Base-by-base conservation (phyloP, 192 early-diverging fungal species). In the Coemansia sp. region DNA sequence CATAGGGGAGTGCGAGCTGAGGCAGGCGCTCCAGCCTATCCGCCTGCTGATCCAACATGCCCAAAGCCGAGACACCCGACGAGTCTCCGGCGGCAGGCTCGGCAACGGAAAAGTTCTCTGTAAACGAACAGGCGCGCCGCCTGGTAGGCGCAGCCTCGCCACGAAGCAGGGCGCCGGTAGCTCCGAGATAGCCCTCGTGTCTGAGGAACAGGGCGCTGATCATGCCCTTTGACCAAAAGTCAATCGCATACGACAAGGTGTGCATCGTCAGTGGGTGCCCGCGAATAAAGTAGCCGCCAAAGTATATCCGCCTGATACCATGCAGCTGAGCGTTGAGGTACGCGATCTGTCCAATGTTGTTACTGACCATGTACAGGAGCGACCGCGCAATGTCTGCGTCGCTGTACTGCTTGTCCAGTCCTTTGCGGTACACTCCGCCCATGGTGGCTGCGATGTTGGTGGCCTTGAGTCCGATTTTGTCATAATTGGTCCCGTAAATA, bases 291-390 rank as follows among this genome's bases (percentile, higher is more conserved):
- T 93, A 97, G 32, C 97, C 97, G 71, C 93, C 94, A 82, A 99
- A 99, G 83, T 98, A 99, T 60, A 99, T 98, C 52, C 86, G 85
- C 20, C 82, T 80, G 62, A 98, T 88, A 20, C 90, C 92, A 82
- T 98, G 96, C 29, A 91, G 87, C 71, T 94, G 89, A 7, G 97
- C 97, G 70, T 98, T 98, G 61, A 99, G 81, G 65, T 95, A 99
- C 0, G 96, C 97, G 62, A 99, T 98, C 76, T 99, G 97, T 10
- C 97, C 96, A 86, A 99, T 94, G 75, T 97, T 99, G 85, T 99
- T 99, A 76, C 94, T 81, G 59, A 99, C 90, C 91, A 99, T 94
- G 80, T 91, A 97, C 62, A 99, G 85, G 58, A 99, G 79, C 59
- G 92, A 93, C 55, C 91, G 84, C 5, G 94, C 89, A 64, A 99